Conservation (phyloP, 2,329 filamentous ascomycete genomes). For the Thelonectria discophora region DNA sequence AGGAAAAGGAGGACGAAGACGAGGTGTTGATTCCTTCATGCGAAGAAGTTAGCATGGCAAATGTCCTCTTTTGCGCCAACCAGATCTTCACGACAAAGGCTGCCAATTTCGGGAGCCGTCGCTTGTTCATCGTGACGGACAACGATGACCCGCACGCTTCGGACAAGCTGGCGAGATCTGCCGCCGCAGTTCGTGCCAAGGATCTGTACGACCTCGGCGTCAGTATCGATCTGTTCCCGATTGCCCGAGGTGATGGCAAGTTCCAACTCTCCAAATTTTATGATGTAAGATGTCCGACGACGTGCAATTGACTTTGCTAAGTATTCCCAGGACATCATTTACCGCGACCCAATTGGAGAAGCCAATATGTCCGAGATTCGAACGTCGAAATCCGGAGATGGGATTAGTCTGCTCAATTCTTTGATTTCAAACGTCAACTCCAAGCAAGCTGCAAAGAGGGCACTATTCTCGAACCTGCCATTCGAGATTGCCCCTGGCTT, state of each 20-base stretch:
- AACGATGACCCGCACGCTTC: constrained; percentile 84
- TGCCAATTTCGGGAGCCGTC: constrained; percentile 89
- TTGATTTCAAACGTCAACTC: constrained; percentile 90
- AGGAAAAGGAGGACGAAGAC: constrained; percentile 77
- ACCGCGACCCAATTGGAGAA: constrained; percentile 77
- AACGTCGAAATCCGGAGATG: constrained; percentile 74
- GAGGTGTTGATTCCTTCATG: constrained; percentile 75
- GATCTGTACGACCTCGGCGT: constrained; percentile 95
- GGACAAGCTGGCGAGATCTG: constrained; percentile 76
- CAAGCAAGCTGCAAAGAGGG: constrained; percentile 84
- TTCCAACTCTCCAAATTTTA: constrained; percentile 92
- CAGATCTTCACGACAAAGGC: constrained; percentile 96
- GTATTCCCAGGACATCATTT: constrained; percentile 80
- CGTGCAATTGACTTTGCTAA: not conserved
- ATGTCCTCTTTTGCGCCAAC: constrained; percentile 92
- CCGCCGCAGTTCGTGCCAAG: constrained; percentile 87
- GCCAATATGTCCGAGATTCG: constrained; percentile 64
- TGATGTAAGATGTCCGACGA: constrained; percentile 66
- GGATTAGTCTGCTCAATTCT: constrained; percentile 79
- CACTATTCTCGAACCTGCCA: constrained; percentile 86
- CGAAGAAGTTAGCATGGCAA: constrained; percentile 81
- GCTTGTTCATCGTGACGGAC: constrained; percentile 96
- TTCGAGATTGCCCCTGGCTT: constrained; percentile 88
- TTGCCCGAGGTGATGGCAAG: constrained; percentile 72
- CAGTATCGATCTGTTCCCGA: constrained; percentile 91